Conservation (phyloP, 2,329 filamentous ascomycete species). For the Plectosphaerella sp. region DNA sequence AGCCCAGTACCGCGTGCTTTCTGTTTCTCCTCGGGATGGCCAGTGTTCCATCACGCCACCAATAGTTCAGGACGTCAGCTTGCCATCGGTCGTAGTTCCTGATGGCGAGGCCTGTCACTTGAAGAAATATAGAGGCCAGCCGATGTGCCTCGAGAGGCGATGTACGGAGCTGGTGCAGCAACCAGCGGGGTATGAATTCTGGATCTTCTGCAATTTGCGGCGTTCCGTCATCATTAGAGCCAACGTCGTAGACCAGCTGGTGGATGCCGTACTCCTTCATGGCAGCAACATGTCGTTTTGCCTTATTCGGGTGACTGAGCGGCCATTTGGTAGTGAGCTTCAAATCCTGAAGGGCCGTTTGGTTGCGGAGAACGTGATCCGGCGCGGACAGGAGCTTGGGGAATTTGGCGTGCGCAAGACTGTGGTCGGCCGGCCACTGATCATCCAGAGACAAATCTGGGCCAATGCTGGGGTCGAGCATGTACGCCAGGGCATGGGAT, state of each 20-base stretch:
- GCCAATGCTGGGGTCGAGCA: constrained; percentile 29
- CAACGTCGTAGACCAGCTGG: constrained; percentile 30
- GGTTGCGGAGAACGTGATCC: constrained; percentile 33
- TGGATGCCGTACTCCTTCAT: constrained; percentile 46
- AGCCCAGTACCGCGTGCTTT: too few species aligned
- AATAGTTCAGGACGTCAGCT: constrained; percentile 30
- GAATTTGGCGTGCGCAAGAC: constrained; percentile 35
- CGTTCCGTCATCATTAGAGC: constrained; percentile 14
- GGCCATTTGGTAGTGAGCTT: constrained; percentile 31
- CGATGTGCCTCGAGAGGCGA: constrained; percentile 40
- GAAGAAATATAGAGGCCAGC: constrained; percentile 32
- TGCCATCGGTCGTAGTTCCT: constrained; percentile 29
- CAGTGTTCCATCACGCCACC: constrained; percentile 23
- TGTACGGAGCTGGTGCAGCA: constrained; percentile 44
- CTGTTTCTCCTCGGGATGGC: too few species aligned
- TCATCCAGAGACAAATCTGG: constrained; percentile 38
- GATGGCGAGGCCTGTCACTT: constrained; percentile 26
- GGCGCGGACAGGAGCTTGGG: constrained; percentile 44
- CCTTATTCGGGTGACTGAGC: constrained; percentile 25
- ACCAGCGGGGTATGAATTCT: constrained; percentile 48
- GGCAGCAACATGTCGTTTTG: constrained; percentile 30
- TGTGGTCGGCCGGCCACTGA: constrained; percentile 16
- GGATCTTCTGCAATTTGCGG: constrained; percentile 22
- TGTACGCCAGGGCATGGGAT: constrained; percentile 31
- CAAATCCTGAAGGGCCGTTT: constrained; percentile 36